Conservation (phyloP, 345 rosid species). For the Salix arbutifolia region DNA sequence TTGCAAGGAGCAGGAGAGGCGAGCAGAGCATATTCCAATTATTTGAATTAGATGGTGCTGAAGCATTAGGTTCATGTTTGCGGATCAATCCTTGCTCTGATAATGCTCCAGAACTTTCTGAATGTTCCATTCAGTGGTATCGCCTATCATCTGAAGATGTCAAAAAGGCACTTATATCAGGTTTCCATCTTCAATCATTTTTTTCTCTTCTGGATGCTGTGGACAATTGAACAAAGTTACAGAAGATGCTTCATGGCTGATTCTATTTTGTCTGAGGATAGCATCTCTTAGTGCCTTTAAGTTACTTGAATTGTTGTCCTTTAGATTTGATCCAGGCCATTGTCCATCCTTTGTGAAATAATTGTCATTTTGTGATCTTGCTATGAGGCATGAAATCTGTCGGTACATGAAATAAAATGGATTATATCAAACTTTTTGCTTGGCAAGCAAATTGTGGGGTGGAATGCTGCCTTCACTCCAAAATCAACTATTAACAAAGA, state of each 20-base stretch:
- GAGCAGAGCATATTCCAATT: constrained; percentile 43
- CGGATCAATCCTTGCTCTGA: constrained; percentile 61
- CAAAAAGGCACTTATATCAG: constrained; percentile 85
- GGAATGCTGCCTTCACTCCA: background rate
- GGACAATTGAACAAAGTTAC: background rate
- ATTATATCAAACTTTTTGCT: background rate
- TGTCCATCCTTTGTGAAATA: background rate
- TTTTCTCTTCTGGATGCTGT: background rate
- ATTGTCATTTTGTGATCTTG: background rate
- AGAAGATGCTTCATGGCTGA: background rate
- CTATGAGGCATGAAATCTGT: background rate
- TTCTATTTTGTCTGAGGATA: background rate
- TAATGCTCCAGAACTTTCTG: constrained; percentile 63
- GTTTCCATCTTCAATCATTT: constrained; percentile 26
- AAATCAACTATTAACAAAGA: background rate
- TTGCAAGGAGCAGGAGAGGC: constrained; percentile 56
- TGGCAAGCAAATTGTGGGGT: background rate
- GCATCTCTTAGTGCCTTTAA: background rate
- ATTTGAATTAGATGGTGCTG: constrained; percentile 81
- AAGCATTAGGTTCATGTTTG: constrained; percentile 76
- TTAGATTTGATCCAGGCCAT: background rate
- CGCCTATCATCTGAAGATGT: constrained; percentile 67
- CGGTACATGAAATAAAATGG: background rate
- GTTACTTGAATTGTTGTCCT: background rate
- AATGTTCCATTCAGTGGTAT: constrained; percentile 79